phyloP scores from a whole-genome alignment of 192 early-diverging fungal genomes.

The Allomyces macrogynus region DNA sequence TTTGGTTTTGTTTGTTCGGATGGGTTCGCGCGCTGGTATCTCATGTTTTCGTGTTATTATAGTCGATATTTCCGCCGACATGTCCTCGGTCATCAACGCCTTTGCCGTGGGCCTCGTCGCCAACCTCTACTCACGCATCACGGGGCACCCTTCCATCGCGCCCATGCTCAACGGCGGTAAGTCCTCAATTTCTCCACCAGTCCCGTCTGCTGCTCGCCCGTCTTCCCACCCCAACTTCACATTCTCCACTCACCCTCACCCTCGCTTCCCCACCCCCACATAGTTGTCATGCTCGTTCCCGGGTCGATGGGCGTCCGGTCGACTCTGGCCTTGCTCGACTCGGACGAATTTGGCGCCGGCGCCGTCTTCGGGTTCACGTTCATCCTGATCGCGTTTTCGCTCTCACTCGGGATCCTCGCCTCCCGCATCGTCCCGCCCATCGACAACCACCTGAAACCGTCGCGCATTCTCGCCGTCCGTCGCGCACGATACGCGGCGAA shows the following conservation, averaged over 20 bases:
- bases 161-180: not conserved
- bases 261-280: not conserved
- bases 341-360: not conserved
- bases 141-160: not conserved
- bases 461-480: not conserved
- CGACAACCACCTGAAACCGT: not conserved
- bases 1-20: too few relatives aligned
- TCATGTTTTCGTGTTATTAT: too few relatives aligned
- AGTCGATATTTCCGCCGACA: not conserved
- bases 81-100: not conserved
- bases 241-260: not conserved
- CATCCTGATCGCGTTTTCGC: not conserved
- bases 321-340: not conserved
- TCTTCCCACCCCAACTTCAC: too few relatives aligned
- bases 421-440: not conserved
- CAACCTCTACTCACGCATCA: not conserved
- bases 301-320: not conserved
- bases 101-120: not conserved
- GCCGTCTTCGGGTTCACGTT: not conserved
- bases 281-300: not conserved
- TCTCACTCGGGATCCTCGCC: not conserved
- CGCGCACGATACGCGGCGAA: too few relatives aligned
- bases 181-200: not conserved
- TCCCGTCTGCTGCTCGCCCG: too few relatives aligned
- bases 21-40: too few relatives aligned